Percentiles rank a stretch among this genome's conserved stretches.
These are phyloP conservation scores for Phellopilus nigrolimitatus DNA, from an alignment of 1,284 basidiomycete genomes.

Conservation along the genomic window DNA sequence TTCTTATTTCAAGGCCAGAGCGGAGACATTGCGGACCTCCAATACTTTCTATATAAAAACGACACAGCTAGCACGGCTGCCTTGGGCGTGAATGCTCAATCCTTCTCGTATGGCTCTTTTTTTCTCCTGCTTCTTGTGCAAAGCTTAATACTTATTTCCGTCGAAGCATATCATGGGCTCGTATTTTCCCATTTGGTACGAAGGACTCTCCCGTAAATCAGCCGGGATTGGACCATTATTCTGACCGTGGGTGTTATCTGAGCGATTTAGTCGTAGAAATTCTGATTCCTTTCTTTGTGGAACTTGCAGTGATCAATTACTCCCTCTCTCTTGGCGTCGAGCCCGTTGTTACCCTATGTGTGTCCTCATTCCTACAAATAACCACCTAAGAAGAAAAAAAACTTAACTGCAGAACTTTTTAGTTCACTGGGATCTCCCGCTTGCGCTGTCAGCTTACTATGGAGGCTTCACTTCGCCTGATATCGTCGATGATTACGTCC, in stretches of 20 bases:
- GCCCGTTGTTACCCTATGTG: constrained; percentile 44
- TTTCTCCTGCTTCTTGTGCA: not conserved
- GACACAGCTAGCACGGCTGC: constrained; percentile 43
- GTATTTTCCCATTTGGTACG: constrained; percentile 44
- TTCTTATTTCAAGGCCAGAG: constrained; percentile 3
- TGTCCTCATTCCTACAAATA: constrained; percentile 15
- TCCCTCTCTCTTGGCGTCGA: constrained; percentile 38
- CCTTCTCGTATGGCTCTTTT: constrained; percentile 38
- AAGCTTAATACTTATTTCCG: not conserved
- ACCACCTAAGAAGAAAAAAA: not conserved
- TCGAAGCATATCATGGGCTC: constrained; percentile 42
- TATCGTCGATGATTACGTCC: constrained; percentile 42
- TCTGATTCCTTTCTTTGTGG: not conserved
- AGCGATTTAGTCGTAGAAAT: not conserved
- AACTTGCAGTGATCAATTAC: constrained; percentile 39
- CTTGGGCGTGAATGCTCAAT: constrained; percentile 44
- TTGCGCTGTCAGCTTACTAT: constrained; percentile 42
- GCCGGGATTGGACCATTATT: constrained; percentile 40
- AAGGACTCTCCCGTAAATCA: constrained; percentile 44
- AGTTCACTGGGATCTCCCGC: constrained; percentile 47
- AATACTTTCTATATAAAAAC: constrained; percentile 46
- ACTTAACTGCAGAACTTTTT: not conserved
- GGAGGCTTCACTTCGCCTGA: constrained; percentile 41
- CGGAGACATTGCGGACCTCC: constrained; percentile 39
- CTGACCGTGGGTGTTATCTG: constrained; percentile 33